These are phyloP conservation scores for Heteromeles arbutifolia DNA, from an alignment of 306 rosid species.

Conservation along the genomic window DNA sequence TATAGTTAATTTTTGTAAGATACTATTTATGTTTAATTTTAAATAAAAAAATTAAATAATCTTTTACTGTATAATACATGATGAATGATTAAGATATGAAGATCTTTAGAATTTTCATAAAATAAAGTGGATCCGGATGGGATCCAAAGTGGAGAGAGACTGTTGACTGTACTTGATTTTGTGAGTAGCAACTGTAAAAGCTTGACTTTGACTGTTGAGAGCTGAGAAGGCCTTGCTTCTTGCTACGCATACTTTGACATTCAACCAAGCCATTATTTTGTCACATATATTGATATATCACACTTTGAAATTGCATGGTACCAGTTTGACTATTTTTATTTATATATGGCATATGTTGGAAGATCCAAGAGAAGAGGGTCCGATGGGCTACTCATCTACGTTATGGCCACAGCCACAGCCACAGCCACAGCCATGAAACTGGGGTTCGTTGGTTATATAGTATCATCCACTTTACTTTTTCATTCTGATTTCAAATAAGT, in stretches of 20 bases:
- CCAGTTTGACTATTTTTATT: neutral
- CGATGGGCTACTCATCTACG: neutral
- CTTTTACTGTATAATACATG: no score
- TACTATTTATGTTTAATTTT: no score
- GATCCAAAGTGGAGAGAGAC: no score
- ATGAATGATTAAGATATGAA: no score
- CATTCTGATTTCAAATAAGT: no score
- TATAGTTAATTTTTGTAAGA: no score
- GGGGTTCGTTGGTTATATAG: neutral
- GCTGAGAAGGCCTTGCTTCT: neutral
- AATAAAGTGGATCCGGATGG: no score
- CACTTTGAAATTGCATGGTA: neutral
- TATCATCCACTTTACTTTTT: no score
- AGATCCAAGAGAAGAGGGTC: neutral
- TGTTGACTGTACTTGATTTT: neutral
- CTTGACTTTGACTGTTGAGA: neutral
- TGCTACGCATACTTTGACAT: neutral
- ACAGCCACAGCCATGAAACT: no score
- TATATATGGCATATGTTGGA: neutral
- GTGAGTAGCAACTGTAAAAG: no score
- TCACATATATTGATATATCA: neutral
- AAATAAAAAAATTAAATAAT: no score
- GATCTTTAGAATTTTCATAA: no score
- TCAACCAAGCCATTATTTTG: neutral
- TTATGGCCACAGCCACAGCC: neutral